Percentiles rank a stretch among this genome's conserved stretches.
These are phyloP conservation scores for Fragosphaeria purpurea DNA, from an alignment of 2,329 filamentous ascomycete genomes.

Conservation along the genomic window DNA sequence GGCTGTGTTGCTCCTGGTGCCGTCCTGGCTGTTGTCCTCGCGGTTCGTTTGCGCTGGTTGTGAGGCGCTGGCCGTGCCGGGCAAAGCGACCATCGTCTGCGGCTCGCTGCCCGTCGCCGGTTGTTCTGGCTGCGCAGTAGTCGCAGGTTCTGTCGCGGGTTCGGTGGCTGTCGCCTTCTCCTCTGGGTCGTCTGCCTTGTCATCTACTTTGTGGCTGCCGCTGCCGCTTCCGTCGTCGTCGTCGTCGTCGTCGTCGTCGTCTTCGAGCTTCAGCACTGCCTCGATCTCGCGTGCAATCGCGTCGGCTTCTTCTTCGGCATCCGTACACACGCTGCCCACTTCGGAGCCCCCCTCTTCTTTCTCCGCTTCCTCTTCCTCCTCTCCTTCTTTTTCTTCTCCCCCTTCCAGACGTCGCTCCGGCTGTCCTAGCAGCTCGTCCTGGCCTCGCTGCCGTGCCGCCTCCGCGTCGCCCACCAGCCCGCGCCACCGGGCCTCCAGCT, in stretches of 20 bases:
- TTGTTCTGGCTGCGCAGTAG: too few species aligned
- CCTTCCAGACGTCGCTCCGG: slow-evolving; percentile 23
- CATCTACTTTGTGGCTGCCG: too few species aligned
- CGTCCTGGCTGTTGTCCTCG: background rate
- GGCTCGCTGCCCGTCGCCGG: too few species aligned
- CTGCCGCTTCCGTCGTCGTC: too few species aligned
- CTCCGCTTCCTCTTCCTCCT: background rate
- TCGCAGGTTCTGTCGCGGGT: too few species aligned
- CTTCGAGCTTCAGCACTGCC: slow-evolving; percentile 8
- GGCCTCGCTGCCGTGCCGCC: slow-evolving; percentile 37
- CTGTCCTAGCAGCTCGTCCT: slow-evolving; percentile 32
- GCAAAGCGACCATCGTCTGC: too few species aligned
- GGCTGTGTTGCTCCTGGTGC: background rate
- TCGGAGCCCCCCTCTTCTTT: slow-evolving; percentile 2
- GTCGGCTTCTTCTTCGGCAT: slow-evolving; percentile 10
- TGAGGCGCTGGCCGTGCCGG: too few species aligned
- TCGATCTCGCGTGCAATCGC: slow-evolving; percentile 10
- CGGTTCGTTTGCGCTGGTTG: too few species aligned
- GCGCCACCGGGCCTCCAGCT: slow-evolving; percentile 70
- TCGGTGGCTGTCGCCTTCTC: too few species aligned
- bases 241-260: too few species aligned
- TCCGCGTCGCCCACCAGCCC: slow-evolving; percentile 52
- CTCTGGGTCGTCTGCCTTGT: too few species aligned
- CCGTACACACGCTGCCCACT: slow-evolving; percentile 4
- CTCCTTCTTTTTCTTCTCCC: background rate